These are phyloP conservation scores for Huiozyma sinensis DNA, from an alignment of 805 yeast species.

Conservation along the genomic window DNA sequence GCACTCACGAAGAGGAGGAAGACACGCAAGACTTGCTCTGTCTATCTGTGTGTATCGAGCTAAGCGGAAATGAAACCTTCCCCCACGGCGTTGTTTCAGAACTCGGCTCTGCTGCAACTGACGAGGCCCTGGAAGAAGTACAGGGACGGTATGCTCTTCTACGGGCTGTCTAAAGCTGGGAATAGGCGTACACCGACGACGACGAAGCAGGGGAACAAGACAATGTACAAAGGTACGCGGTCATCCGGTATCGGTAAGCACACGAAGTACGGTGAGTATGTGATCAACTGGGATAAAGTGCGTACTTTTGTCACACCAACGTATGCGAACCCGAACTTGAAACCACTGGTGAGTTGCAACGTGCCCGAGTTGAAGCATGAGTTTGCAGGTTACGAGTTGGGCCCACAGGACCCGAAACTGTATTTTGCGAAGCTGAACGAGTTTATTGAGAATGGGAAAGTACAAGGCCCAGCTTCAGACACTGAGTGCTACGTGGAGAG, in stretches of 20 bases:
- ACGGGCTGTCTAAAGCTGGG: slow-evolving; percentile 70
- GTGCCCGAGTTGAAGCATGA: slow-evolving; percentile 60
- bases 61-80: slow-evolving; percentile 39
- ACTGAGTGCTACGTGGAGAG: slow-evolving; percentile 20
- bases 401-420: slow-evolving; percentile 62
- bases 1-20: too few species aligned
- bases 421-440: slow-evolving; percentile 64
- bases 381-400: slow-evolving; percentile 58
- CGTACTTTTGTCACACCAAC: slow-evolving; percentile 82
- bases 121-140: slow-evolving; percentile 85
- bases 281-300: slow-evolving; percentile 74
- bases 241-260: slow-evolving; percentile 85
- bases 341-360: slow-evolving; percentile 69
- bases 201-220: slow-evolving; percentile 89
- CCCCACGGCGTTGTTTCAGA: slow-evolving; percentile 35
- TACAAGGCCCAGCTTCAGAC: slow-evolving; percentile 28
- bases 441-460: slow-evolving; percentile 62
- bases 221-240: slow-evolving; percentile 91
- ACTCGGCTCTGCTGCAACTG: slow-evolving; percentile 37
- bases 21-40: too few species aligned
- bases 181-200: slow-evolving; percentile 76
- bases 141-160: slow-evolving; percentile 74
- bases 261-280: slow-evolving; percentile 63
- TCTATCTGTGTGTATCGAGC: too few species aligned
- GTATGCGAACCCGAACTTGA: slow-evolving; percentile 36